Base-by-base conservation (phyloP, 1,284 basidiomycete species). In the Apiotrichum akiyoshidainum region DNA sequence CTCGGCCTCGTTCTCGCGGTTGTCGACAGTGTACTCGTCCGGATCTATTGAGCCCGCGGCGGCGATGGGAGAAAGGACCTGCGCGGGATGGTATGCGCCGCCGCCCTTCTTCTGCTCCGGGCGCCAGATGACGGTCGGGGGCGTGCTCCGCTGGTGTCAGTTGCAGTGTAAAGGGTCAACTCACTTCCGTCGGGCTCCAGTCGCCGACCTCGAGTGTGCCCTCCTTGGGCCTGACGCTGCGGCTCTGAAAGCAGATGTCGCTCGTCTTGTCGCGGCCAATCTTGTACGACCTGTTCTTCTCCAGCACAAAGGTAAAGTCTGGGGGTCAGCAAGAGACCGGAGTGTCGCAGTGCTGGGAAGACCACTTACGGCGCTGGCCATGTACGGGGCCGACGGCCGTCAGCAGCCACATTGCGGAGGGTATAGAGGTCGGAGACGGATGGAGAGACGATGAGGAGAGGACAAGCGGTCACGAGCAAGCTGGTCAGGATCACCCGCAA, bases 301-400 rank as follows among this genome's bases (percentile, higher is more conserved):
- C 66, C 13, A 76, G 64, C 12, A 60, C 72, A 35, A 74, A 74
- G 8, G 70, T 69, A 65, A 72, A 76, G 37, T 65, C 74, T 76
- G 59, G 6, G 22, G 14, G 39, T 51, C 39, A 51, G 49, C 11
- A 6, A 19, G 19, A 4, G 46, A 19, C 9, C 26, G 26, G 3
- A 31, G 26, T 31, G 21, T 5, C 5, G 47, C 37, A 26, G 8
- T 22, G 12, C 19, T 26, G 9, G 35, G 22, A n/a, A 10, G 16
- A 16, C 17, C 11, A 55, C 70, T 65, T 46, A 76, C 74, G 54
- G 9, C 40, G 50, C 58, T 74, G 74, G 6, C 73, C 74, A 44
- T 73, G 64, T 4, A 76, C 70, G 16, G 68, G 60, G 16, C 74
- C 74, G n/a, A 71, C 63, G 13, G 68, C 72, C 31, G 66, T 72